Base-by-base conservation (phyloP, 2,329 filamentous ascomycete species). In the Tothia fuscella region DNA sequence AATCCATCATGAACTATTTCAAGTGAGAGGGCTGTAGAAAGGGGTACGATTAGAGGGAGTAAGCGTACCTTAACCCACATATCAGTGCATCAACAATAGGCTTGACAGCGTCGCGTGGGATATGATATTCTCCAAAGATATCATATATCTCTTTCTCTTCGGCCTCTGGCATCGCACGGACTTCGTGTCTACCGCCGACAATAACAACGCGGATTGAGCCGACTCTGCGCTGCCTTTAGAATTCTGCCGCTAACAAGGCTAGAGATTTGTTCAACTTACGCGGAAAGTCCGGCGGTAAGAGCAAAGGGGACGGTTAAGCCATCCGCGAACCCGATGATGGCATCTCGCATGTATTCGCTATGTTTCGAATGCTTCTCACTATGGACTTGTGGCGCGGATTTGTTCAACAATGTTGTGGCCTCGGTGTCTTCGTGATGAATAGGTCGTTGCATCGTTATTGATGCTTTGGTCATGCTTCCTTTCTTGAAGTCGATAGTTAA, bases 281-380 rank as follows among this genome's bases (percentile, higher is more conserved):
- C 28, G 3, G 75, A 78, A 2, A 88, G 67, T 12, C 82, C 82
- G 0, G 83, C 82, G 0, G 80, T 86, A 28, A 88, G 66, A 13
- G 82, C 82, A 50, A 88, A 88, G 0, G 82, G 82, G 0, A 88
- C 82, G 0, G 82, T 88, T 50, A 88, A 68, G 13, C 82, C 82
- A 53, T 88, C 82, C 1, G 82, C 79, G 50, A 87, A 77, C 41
- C 82, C 82, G 50, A 88, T 79, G 46, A 82, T 85, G 47, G 78
- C 69, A 57, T 84, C 29, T 10, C 24, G 22, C 26, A 46, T 21
- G 6, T 34, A 32, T 21, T 42, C 37, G 31, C 37, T 21, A 6
- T 34, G 13, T 9, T 26, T 45, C 10, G 16, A 26, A 19, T 44
- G 42, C 20, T 30, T 20, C 36, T 44, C 42, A n/a, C 5, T 4